phyloP scores from a whole-genome alignment of 352 stramenopile genomes.

The Phytophthora rubi region DNA sequence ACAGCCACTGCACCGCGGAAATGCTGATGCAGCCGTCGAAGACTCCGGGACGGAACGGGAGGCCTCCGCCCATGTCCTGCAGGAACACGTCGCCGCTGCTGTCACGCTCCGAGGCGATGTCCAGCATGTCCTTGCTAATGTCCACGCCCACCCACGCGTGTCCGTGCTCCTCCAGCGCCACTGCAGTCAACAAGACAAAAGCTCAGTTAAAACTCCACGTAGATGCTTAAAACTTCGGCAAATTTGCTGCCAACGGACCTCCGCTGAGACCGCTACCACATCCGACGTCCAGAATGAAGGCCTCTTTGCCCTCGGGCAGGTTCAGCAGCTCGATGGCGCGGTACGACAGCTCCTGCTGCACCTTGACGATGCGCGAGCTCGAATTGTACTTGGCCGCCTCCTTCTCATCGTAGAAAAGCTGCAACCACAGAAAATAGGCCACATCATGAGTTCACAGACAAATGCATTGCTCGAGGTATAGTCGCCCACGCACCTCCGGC shows the following conservation, averaged over 20 bases:
- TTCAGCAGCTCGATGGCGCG: conserved; percentile 98
- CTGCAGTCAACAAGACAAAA: conserved; percentile 42
- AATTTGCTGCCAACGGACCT: conserved; percentile 43
- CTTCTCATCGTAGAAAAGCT: conserved; percentile 94
- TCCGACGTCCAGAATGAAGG: conserved; percentile 96
- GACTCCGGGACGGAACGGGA: conserved; percentile 96
- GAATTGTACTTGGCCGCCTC: conserved; percentile 94
- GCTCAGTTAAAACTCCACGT: not conserved
- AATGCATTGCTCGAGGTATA: not conserved
- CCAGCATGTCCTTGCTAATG: conserved; percentile 99
- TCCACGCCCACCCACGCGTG: conserved; percentile 99
- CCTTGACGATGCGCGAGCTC: conserved; percentile 92
- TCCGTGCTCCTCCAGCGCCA: conserved; percentile 90
- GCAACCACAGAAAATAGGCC: conserved; percentile 7
- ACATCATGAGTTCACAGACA: not conserved
- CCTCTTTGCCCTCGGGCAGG: conserved; percentile 84
- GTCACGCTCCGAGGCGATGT: conserved; percentile 96
- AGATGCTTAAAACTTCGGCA: conserved; percentile 3
- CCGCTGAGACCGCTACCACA: conserved; percentile 97
- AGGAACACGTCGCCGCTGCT: conserved; percentile 90
- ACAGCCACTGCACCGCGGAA: conserved; percentile 99
- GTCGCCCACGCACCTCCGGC: conserved; percentile 61
- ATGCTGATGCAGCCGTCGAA: conserved; percentile 99
- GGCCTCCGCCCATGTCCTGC: conserved; percentile 98
- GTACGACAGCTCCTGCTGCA: conserved; percentile 95